Evolutionary conservation across 306 rosid genomes (phyloP).

Genomic region (Cucumis cinereus): DNA sequence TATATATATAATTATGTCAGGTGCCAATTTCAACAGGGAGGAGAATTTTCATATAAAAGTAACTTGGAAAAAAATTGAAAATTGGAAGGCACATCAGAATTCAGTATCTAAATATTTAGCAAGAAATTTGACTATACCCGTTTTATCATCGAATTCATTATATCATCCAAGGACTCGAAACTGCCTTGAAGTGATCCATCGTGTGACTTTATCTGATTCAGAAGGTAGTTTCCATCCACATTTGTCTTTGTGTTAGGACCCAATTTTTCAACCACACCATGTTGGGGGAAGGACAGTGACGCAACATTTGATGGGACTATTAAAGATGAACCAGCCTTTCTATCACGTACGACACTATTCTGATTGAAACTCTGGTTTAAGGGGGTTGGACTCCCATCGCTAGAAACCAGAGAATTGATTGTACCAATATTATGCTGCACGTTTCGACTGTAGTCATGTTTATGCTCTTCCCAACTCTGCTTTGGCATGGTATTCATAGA

Average conservation of each 20-base stretch:
- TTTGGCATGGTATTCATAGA: background rate
- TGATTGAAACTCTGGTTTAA: slow-evolving; percentile 30
- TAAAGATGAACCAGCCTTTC: slow-evolving; percentile 18
- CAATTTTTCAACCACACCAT: slow-evolving; percentile 17
- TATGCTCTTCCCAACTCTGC: slow-evolving; percentile 12
- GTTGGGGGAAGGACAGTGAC: slow-evolving; percentile 16
- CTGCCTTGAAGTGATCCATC: slow-evolving; percentile 26
- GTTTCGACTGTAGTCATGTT: background rate
- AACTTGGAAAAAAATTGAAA: background rate
- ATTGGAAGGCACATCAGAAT: background rate
- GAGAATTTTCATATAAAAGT: background rate
- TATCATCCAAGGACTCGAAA: slow-evolving; percentile 39
- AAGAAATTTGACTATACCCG: slow-evolving; percentile 27
- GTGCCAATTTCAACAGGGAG: background rate
- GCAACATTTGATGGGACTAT: slow-evolving; percentile 22
- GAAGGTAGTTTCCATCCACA: slow-evolving; percentile 23
- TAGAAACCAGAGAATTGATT: slow-evolving; percentile 18
- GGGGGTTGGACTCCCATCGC: slow-evolving; percentile 10
- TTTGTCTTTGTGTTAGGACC: slow-evolving; percentile 18
- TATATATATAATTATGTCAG: background rate
- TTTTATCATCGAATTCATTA: slow-evolving; percentile 27
- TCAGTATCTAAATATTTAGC: background rate
- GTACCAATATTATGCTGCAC: slow-evolving; percentile 19
- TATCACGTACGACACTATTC: slow-evolving; percentile 19
- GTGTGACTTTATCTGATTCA: slow-evolving; percentile 21